Evolutionary conservation across 345 rosid genomes (phyloP), one percentile per base, ranked within the genome.

Genomic region (Triadica sebifera): DNA sequence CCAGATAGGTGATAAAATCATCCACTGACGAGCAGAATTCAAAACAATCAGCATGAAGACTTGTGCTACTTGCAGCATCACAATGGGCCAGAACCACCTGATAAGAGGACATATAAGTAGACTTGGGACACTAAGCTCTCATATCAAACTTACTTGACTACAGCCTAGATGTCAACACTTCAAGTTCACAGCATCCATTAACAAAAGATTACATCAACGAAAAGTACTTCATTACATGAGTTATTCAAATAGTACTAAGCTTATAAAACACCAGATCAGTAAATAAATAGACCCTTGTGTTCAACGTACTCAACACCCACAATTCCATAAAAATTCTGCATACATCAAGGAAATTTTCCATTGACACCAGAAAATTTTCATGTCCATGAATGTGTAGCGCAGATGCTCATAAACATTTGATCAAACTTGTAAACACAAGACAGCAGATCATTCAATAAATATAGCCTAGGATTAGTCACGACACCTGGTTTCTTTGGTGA

Each of bases 1-100:
- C 69, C 39, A 90, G 77, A 74, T 53, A 60, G 55, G 82, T 67
- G 66, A 85, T 81, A 65, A 86, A 75, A 53, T 47, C 78, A 57
- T 81, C 87, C 61, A 81, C 15, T 24, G 74, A 67, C 0, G 81
- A 77, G 77, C 37, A 46, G 60, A 83, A 67, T 58, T 84, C 85
- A 58, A 74, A 77, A 78, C 70, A 77, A 74, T 85, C 83, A 74
- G 69, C 69, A 67, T 52, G 66, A 76, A 74, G 34, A 65, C 60
- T 63, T 57, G 64, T 43, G 64, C 49, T 71, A 75, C 78, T 69
- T 77, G 68, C 75, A 50, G 74, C 76, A 66, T 86, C 80, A 69
- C 67, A 57, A 70, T 72, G 60, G 17, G 56, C 59, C 8, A 8
- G 2, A 55, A 55, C 25, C 20, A 22, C 87, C 88, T 85, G 81